These are phyloP conservation scores for Lichtheimia corymbifera DNA, from an alignment of 371 early-diverging fungal genomes.

Conservation along the genomic window DNA sequence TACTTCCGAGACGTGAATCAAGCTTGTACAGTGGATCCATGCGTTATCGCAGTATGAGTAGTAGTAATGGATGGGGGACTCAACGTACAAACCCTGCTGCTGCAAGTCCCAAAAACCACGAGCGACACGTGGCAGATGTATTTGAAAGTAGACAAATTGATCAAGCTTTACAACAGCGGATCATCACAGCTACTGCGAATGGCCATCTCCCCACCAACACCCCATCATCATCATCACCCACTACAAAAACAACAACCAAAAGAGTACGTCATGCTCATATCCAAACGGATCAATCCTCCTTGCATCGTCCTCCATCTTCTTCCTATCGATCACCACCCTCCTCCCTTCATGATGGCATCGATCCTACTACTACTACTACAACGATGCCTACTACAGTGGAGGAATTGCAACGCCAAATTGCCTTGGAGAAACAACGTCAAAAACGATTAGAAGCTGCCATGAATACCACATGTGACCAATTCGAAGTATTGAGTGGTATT, in stretches of 20 bases:
- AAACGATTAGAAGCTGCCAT: conserved; percentile 47
- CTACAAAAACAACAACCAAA: neutral
- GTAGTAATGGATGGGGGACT: neutral
- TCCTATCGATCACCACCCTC: neutral
- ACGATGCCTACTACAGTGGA: neutral
- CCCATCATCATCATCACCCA: neutral
- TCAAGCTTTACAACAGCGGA: neutral
- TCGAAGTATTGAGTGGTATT: conserved; percentile 51
- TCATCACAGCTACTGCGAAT: no score
- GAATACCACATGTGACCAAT: conserved; percentile 50
- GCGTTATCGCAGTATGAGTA: conserved; percentile 6
- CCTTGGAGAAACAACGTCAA: conserved; percentile 41
- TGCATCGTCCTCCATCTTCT: neutral
- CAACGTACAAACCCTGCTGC: neutral
- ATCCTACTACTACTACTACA: neutral
- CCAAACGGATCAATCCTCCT: neutral
- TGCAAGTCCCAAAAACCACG: neutral
- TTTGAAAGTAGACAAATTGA: neutral
- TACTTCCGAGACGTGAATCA: conserved; percentile 27
- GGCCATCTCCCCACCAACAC: neutral
- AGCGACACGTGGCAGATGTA: neutral
- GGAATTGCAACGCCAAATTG: conserved; percentile 40
- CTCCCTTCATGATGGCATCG: neutral
- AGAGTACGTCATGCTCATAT: neutral
- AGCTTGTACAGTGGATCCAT: conserved; percentile 41